A percentile compares a stretch with the other conserved stretches of the same genome.
These are phyloP conservation scores for Colletotrichum endophyticum DNA, from an alignment of 2,329 filamentous ascomycete genomes.

Conservation along the genomic window DNA sequence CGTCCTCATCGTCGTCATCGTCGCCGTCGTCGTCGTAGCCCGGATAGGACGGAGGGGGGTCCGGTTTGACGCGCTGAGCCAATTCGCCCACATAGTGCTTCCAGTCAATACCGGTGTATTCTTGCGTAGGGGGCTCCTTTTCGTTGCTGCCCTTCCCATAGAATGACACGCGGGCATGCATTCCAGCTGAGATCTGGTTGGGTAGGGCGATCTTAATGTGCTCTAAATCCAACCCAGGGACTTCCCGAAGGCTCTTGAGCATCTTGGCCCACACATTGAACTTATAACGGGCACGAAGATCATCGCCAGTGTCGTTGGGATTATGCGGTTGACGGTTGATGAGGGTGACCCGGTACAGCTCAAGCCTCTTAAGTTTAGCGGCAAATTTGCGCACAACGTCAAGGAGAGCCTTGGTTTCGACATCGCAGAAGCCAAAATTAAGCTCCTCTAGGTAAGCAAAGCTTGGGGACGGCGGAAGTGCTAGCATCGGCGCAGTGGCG, in stretches of 20 bases:
- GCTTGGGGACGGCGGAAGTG: constrained; percentile 26
- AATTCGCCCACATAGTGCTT: constrained; percentile 36
- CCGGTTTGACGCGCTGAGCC: constrained; percentile 12
- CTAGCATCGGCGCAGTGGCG: not conserved
- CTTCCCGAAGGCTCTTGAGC: constrained; percentile 30
- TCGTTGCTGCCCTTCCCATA: not conserved
- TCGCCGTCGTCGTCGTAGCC: not conserved
- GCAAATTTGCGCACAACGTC: constrained; percentile 45
- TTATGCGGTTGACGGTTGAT: not conserved
- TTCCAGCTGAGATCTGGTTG: constrained; percentile 20
- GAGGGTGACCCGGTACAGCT: constrained; percentile 48
- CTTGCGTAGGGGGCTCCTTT: not conserved
- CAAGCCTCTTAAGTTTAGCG: constrained; percentile 46
- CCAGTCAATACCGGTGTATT: constrained; percentile 41
- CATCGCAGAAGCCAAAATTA: constrained; percentile 45
- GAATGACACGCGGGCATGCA: not conserved
- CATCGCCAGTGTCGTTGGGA: not conserved
- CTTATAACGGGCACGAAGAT: constrained; percentile 4
- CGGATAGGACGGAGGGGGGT: not conserved
- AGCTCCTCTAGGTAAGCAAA: constrained; percentile 42
- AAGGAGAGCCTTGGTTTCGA: constrained; percentile 35
- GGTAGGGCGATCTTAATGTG: constrained; percentile 36
- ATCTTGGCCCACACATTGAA: constrained; percentile 44
- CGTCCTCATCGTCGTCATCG: not conserved
- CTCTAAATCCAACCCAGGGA: constrained; percentile 35